These are phyloP conservation scores for Castanea sativa DNA, from an alignment of 306 rosid species.

Conservation along the genomic window DNA sequence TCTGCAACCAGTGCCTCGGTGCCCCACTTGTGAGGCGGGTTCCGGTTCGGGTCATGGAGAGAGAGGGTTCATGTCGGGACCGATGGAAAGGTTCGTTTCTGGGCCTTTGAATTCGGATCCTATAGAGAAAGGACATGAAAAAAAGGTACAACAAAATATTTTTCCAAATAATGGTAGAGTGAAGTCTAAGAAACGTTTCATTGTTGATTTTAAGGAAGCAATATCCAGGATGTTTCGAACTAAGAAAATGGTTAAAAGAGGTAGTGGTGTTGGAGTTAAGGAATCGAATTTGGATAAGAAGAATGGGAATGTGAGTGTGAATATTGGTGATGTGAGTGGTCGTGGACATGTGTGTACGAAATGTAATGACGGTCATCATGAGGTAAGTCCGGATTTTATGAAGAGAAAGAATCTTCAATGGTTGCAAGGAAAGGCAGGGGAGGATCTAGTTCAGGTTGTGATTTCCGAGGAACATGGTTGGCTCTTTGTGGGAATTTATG, in stretches of 20 bases:
- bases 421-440: conserved; percentile 90
- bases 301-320: conserved; percentile 27
- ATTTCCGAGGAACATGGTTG: conserved; percentile 74
- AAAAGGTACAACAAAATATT: conserved; percentile 9
- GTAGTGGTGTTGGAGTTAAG: neutral
- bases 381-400: conserved; percentile 20
- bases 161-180: neutral
- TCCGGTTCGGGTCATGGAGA: conserved; percentile 44
- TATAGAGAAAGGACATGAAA: conserved; percentile 25
- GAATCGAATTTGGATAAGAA: conserved; percentile 27
- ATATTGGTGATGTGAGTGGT: conserved; percentile 25
- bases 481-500: conserved; percentile 86
- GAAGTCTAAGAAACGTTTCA: conserved; percentile 25
- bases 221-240: conserved; percentile 19
- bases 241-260: conserved; percentile 20
- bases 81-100: conserved; percentile 16
- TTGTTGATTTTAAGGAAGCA: conserved; percentile 35
- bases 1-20: conserved; percentile 43
- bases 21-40: conserved; percentile 13
- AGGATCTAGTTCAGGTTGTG: conserved; percentile 79
- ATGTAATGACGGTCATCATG: conserved; percentile 23
- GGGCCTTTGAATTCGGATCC: conserved; percentile 24
- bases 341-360: conserved; percentile 26
- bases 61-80: conserved; percentile 29
- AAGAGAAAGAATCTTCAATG: conserved; percentile 56